phyloP scores from a whole-genome alignment of 129 eudicot genomes.

The Escallonia herrerae region DNA sequence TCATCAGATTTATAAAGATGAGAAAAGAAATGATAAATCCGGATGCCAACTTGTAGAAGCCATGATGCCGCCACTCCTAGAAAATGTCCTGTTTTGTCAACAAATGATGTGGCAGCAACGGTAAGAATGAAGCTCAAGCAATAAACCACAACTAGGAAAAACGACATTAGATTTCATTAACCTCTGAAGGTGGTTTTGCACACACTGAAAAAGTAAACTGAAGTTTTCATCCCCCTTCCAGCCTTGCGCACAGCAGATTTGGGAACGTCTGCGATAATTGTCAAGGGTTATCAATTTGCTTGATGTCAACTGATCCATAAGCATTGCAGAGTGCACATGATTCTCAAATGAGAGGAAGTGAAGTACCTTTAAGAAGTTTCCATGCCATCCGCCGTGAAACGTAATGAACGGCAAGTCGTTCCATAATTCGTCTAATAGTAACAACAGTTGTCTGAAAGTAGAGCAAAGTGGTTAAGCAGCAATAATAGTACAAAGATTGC shows the following conservation, averaged over 20 bases:
- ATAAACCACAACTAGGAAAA: not conserved
- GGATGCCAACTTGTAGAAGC: slow-evolving; percentile 76
- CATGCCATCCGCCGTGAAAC: slow-evolving; percentile 78
- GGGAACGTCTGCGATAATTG: slow-evolving; percentile 55
- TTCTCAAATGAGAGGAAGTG: not conserved
- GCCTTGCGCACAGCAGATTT: slow-evolving; percentile 86
- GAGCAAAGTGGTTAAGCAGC: not conserved
- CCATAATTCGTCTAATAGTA: slow-evolving; percentile 82
- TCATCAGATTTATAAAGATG: slow-evolving; percentile 26
- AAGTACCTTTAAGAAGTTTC: slow-evolving; percentile 91
- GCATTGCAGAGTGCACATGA: not conserved
- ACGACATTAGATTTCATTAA: slow-evolving; percentile 10
- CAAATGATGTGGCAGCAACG: not conserved
- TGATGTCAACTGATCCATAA: not conserved
- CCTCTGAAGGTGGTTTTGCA: slow-evolving; percentile 84
- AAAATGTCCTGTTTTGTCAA: slow-evolving; percentile 51
- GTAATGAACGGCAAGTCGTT: slow-evolving; percentile 72
- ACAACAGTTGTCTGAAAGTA: slow-evolving; percentile 57
- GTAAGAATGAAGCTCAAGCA: not conserved
- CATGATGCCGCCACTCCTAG: slow-evolving; percentile 86
- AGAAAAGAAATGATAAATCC: slow-evolving; percentile 46
- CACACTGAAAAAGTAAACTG: slow-evolving; percentile 47
- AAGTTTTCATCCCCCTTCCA: slow-evolving; percentile 55
- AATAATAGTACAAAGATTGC: not conserved
- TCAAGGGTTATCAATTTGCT: not conserved